A percentile compares a stretch with the other conserved stretches of the same genome.
Evolutionary conservation across 192 early-diverging fungal species (phyloP).

Genomic region (Linnemannia elongata): DNA sequence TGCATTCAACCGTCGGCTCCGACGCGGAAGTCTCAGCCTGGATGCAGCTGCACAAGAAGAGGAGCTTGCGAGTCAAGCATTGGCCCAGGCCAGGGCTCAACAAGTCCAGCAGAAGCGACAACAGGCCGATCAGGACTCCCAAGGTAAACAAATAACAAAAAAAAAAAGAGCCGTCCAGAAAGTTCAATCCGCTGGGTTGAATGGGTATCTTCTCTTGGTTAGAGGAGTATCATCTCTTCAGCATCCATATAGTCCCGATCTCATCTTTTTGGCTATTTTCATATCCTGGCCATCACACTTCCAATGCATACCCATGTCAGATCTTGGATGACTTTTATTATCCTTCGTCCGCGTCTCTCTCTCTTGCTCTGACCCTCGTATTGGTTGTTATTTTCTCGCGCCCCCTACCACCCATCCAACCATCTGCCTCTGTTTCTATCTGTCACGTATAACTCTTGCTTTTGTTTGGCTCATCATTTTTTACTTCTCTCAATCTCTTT

Average conservation of each 20-base stretch:
- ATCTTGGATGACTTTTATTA: neutral
- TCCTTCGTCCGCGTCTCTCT: neutral
- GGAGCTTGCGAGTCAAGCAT: conserved; percentile 10
- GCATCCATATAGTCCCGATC: neutral
- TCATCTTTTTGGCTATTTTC: neutral
- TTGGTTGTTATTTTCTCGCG: neutral
- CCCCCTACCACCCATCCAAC: no score
- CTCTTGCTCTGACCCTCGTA: neutral
- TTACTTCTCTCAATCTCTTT: neutral
- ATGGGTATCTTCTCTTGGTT: neutral
- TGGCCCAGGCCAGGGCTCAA: conserved; percentile 23
- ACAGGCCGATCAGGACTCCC: conserved; percentile 5
- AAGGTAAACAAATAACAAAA: conserved; percentile 13
- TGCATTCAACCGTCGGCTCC: conserved; percentile 49
- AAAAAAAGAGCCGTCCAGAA: neutral
- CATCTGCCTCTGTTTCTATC: neutral
- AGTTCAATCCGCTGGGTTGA: neutral
- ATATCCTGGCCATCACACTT: neutral
- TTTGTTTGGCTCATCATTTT: neutral
- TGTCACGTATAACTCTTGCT: neutral
- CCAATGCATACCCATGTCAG: neutral
- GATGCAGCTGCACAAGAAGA: conserved; percentile 42
- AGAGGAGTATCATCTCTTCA: neutral
- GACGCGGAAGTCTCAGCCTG: conserved; percentile 43
- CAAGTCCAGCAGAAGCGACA: conserved; percentile 1